phyloP scores from a whole-genome alignment of 805 yeast species.

The Blastobotrys peoriensis region DNA sequence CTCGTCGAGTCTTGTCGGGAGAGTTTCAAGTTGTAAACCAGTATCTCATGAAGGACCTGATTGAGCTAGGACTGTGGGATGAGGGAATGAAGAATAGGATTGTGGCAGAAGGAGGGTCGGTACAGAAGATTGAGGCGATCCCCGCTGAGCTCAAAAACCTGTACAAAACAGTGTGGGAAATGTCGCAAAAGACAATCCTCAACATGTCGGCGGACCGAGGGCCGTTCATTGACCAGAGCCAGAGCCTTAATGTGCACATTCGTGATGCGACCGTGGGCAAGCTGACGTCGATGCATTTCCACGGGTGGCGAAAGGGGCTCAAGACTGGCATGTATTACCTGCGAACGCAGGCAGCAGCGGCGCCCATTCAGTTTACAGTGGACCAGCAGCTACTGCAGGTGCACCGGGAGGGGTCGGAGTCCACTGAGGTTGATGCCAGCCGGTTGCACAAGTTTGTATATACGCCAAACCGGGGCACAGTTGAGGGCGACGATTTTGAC shows the following conservation, averaged over 20 bases:
- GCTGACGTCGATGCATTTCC: conserved; percentile 93
- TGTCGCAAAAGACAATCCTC: conserved; percentile 70
- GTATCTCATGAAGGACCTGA: conserved; percentile 70
- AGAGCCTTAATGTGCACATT: conserved; percentile 81
- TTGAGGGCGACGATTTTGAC: too few relatives aligned
- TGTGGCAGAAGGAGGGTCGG: conserved; percentile 72
- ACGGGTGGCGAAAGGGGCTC: conserved; percentile 95
- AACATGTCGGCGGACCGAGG: conserved; percentile 78
- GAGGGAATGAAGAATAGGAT: conserved; percentile 66
- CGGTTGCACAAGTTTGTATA: conserved; percentile 34
- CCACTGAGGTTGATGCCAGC: background rate
- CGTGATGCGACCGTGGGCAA: conserved; percentile 87
- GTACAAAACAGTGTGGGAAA: conserved; percentile 92
- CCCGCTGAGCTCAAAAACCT: conserved; percentile 64
- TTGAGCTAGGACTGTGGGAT: conserved; percentile 73
- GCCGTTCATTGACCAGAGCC: conserved; percentile 78
- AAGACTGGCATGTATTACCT: conserved; percentile 97
- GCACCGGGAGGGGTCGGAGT: background rate
- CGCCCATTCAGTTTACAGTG: conserved; percentile 85
- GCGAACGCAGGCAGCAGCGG: conserved; percentile 92
- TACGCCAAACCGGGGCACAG: too few relatives aligned
- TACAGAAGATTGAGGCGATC: conserved; percentile 62
- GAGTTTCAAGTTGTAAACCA: conserved; percentile 87
- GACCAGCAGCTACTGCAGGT: conserved; percentile 36
- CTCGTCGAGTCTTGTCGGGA: conserved; percentile 83